Evolutionary conservation across 805 yeast species (phyloP), one percentile per base, ranked within the genome.

Genomic region (Monosporozyma solicola): DNA sequence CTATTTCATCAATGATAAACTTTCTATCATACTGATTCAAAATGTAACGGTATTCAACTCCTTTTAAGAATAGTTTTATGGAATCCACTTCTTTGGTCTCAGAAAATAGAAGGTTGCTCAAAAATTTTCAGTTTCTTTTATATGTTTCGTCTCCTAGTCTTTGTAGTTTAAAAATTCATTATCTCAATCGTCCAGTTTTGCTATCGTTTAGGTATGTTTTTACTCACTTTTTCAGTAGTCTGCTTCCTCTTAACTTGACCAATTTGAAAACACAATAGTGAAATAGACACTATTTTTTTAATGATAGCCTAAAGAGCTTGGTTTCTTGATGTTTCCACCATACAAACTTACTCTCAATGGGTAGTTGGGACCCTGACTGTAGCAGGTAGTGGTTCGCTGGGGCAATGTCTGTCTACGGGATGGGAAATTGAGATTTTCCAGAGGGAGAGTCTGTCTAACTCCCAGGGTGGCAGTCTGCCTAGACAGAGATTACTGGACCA

Each of bases 171-270:
- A n/a, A 8, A 13, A 27, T 41, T 41, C 39, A 15, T 20, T 16
- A 22, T 43, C 46, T 22, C 46, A 43, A 10, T 24, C 15, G 15
- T 20, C 31, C 8, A 5, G 10, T 43, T 43, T 24, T 43, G 46
- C 46, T 24, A 24, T 24, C 31, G 24, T 43, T 43, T 43, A 24
- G 31, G 11, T 43, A 43, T 22, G 46, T 45, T 29, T 27, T 55
- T 56, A 59, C 63, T 59, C 62, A 60, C 63, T 60, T 59, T 60
- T 60, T 57, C 56, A 54, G 51, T 60, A 57, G 59, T 57, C 56
- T 55, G 51, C 47, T 58, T 58, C 58, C 58, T 51, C 50, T 39
- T 35, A 27, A 33, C 43, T 44, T 50, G 31, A 49, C 20, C 29
- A 27, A 11, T 43, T 50, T 45, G 41, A 29, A 39, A 27, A 13